Evolutionary conservation across 805 yeast genomes (phyloP), one percentile per base, ranked within the genome.

Genomic region (Metschnikowia chrysomelidarum): DNA sequence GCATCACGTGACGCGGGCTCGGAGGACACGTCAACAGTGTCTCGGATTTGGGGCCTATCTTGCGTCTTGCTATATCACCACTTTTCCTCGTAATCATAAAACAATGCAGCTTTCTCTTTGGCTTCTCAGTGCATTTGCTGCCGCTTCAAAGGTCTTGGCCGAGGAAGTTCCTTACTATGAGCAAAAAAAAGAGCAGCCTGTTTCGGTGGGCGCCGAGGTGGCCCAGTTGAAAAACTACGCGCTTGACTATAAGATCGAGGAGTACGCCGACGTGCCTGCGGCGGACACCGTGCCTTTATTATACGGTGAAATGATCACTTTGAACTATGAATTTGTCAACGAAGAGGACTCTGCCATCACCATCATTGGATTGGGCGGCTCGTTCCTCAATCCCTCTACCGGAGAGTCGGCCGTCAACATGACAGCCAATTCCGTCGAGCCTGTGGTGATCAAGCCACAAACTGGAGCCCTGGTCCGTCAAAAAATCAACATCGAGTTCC

Each of bases 321-420:
- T 84, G 36, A 59, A 57, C 14, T 82, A 79, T 56, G 59, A 67
- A 6, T 69, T 82, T 41, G 49, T 56, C 32, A 82, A 82, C 53
- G 84, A 80, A 45, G 73, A 71, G 5, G 59, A 53, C 11, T 69
- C 68, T 4, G 65, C 75, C 26, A 37, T 62, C 30, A 63, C 73
- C 14, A 59, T 85, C 36, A 74, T 78, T 30, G 93, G 87, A 40
- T 76, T 81, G 37, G 82, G 86, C 35, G 93, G 93, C 36, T 52
- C 70, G 35, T 70, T 84, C 59, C 63, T 71, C 37, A 70, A 78
- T 40, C 78, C 84, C 17, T 62, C 61, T 41, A 69, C 73, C 32
- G 75, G 79, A 40, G 71, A 69, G 29, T 47, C 67, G 30, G 53
- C 61, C 19, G 77, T 80, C 46, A 84, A 85, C 56, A 66, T 86